A percentile compares a stretch with the other conserved stretches of the same genome.
Conservation (phyloP, 164 flowering plant genomes). For the Berberis thunbergii region DNA sequence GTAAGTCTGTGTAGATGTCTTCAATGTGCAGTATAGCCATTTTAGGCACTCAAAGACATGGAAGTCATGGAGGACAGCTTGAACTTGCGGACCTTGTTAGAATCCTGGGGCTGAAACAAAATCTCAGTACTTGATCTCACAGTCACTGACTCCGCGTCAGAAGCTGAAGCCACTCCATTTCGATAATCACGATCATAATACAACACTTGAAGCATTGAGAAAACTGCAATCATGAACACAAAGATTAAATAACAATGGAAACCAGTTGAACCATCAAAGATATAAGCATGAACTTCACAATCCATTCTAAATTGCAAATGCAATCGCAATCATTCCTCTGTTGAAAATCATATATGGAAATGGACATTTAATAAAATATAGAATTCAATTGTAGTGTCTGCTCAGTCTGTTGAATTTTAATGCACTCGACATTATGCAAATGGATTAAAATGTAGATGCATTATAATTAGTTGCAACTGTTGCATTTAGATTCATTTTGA, state of each 20-base stretch:
- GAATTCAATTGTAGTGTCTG: no score
- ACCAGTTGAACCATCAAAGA: neutral
- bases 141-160: constrained; percentile 75
- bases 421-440: no score
- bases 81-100: constrained; percentile 50
- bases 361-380: no score
- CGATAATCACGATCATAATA: constrained; percentile 74
- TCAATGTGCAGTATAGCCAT: neutral
- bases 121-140: constrained; percentile 72
- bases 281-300: no score
- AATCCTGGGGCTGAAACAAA: constrained; percentile 52
- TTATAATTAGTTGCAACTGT: no score
- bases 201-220: constrained; percentile 57
- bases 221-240: constrained; percentile 43
- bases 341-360: no score
- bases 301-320: no score
- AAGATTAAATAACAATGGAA: neutral
- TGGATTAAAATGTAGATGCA: no score
- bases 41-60: constrained; percentile 65
- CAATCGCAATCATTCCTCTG: no score
- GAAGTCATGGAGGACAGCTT: constrained; percentile 66
- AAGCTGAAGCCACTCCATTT: constrained; percentile 55
- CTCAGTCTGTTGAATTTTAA: no score
- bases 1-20: neutral
- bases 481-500: no score